A percentile compares a stretch with the other conserved stretches of the same genome.
phyloP scores from a whole-genome alignment of 179 eudicot genomes.

The Silene vulgaris region DNA sequence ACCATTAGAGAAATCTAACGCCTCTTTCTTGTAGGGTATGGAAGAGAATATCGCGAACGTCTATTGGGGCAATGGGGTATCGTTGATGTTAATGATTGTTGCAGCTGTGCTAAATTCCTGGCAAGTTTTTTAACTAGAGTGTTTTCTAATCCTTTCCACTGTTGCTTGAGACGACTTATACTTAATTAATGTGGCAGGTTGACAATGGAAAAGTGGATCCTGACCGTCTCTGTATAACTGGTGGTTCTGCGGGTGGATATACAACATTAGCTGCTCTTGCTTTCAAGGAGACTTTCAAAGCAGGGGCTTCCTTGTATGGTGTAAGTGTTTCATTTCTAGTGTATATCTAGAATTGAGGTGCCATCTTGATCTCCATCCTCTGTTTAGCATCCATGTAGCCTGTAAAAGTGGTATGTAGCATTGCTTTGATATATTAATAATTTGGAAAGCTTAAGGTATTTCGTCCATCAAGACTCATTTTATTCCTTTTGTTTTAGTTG shows the following conservation, averaged over 20 bases:
- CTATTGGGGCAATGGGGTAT: conserved; percentile 72
- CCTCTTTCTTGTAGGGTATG: conserved; percentile 61
- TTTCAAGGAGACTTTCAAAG: conserved; percentile 70
- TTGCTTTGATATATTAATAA: too few relatives aligned
- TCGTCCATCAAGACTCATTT: too few relatives aligned
- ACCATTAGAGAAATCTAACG: not conserved
- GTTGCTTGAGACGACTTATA: conserved; percentile 2
- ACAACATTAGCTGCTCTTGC: conserved; percentile 97
- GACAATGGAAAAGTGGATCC: conserved; percentile 73
- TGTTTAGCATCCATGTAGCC: not conserved
- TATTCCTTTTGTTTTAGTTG: too few relatives aligned
- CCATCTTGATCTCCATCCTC: not conserved
- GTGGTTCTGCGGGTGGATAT: conserved; percentile 98
- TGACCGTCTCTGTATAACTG: conserved; percentile 73
- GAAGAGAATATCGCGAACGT: conserved; percentile 84
- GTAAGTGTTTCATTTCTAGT: conserved; percentile 44
- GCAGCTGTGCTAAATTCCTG: conserved; percentile 91
- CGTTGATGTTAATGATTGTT: conserved; percentile 87
- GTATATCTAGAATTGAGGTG: not conserved
- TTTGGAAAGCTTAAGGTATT: too few relatives aligned
- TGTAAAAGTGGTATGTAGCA: not conserved
- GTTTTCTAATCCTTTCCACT: not conserved
- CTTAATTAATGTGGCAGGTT: conserved; percentile 42
- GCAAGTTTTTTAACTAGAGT: conserved; percentile 29
- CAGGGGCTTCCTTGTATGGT: conserved; percentile 96